Base-by-base conservation (phyloP, 2,329 filamentous ascomycete species). In the Microdochium bolleyi region DNA sequence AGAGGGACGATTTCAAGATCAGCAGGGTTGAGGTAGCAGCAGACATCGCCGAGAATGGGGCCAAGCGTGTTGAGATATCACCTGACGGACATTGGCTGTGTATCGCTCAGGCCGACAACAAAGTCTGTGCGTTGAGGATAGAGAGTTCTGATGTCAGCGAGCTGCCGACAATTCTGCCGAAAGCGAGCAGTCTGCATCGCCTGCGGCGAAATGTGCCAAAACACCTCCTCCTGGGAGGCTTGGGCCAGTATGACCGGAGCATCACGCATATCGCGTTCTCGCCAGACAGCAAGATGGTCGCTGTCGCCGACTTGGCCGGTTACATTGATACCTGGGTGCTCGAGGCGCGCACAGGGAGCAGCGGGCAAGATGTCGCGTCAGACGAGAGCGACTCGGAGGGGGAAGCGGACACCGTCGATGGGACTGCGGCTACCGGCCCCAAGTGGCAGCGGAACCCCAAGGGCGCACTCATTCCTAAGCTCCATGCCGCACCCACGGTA, bases 271-370 rank as follows among this genome's bases (percentile, higher is more conserved):
- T 86, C 24, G 77, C 85, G 2, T 96, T 97, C 67, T 92, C 91
- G 10, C 75, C 84, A 4, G 87, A 96, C 65, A 89, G 88, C 64
- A 83, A 80, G 58, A 81, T 95, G 56, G 73, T 97, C 49, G 91
- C 87, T 9, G 82, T 85, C 27, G 85, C 87, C 49, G 92, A 96
- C 66, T 70, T 96, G 51, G 85, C 87, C 46, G 94, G 94, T 46
- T 90, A 85, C 67, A 76, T 97, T 30, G 92, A 97, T 64, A 90
- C 86, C 19, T 99, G 92, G 88, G 72, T 90, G 1, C 70, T 95
- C 52, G 78, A 82, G 62, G 79, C 79, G 57, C 58, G 9, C 60
- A 67, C 21, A 63, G 64, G 24, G 51, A 62, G 44, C 61, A 70
- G 64, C 67, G 62, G 60, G 54, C 53, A 55, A 49, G 58, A 64